phyloP scores from a whole-genome alignment of 139 green algal genomes.

The Pleodorina starrii region DNA sequence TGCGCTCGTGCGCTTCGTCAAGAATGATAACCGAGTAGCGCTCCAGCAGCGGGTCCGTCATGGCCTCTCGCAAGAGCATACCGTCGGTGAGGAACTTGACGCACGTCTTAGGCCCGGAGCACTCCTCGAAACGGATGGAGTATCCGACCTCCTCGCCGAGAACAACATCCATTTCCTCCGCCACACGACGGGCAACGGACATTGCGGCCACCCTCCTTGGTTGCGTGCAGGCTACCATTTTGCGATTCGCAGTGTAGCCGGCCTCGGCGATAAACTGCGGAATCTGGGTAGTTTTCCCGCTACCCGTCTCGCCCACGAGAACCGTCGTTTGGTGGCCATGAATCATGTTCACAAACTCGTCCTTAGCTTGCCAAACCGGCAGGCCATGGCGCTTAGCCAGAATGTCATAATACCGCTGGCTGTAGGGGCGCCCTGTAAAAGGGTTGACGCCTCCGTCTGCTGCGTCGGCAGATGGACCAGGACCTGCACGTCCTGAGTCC shows the following conservation, averaged over 20 bases:
- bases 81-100: constrained; percentile 98
- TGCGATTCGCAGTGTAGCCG: constrained; percentile 82
- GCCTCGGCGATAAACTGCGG: constrained; percentile 95
- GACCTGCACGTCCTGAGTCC: background rate
- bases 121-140: constrained; percentile 98
- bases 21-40: constrained; percentile 95
- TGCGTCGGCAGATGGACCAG: background rate
- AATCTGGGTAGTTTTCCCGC: constrained; percentile 99
- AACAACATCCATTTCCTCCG: constrained; percentile 93
- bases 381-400: constrained; percentile 89
- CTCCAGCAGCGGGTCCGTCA: constrained; percentile 91
- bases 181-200: constrained; percentile 96
- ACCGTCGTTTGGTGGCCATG: constrained; percentile 96
- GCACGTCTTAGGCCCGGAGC: constrained; percentile 90
- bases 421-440: constrained; percentile 91
- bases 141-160: constrained; percentile 94
- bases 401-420: constrained; percentile 93
- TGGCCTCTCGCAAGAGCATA: constrained; percentile 97
- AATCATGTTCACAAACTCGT: constrained; percentile 95
- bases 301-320: constrained; percentile 98
- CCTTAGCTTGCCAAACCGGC: constrained; percentile 96
- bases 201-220: constrained; percentile 96
- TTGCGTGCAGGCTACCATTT: constrained; percentile 90
- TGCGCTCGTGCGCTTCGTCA: constrained; percentile 99
- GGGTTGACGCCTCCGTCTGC: constrained; percentile 70